A percentile compares a stretch with the other conserved stretches of the same genome.
phyloP scores from a whole-genome alignment of 805 yeast genomes.

The Barnettozyma populi region DNA sequence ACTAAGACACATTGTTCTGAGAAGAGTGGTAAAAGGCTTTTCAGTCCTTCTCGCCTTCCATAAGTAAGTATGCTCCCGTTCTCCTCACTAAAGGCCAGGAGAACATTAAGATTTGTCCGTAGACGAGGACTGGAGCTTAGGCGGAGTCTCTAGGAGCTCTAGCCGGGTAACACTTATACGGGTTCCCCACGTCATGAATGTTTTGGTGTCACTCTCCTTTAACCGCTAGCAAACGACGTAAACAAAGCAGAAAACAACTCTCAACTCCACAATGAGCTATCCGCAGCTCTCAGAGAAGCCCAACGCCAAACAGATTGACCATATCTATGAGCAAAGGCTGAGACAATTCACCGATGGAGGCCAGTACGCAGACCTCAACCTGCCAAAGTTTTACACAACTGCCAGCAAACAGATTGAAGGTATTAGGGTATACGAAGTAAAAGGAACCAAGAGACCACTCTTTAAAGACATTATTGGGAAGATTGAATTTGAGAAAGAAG shows the following conservation, averaged over 20 bases:
- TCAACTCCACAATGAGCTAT: conserved; percentile 20
- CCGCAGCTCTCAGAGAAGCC: conserved; percentile 47
- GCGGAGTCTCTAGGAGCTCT: too few species aligned
- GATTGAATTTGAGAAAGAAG: conserved; percentile 40
- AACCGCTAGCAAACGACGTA: not conserved
- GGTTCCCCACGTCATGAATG: not conserved
- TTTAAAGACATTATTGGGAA: conserved; percentile 31
- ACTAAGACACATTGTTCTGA: too few species aligned
- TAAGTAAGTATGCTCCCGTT: too few species aligned
- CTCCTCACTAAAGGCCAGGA: too few species aligned
- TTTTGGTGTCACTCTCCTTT: not conserved
- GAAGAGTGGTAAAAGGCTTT: too few species aligned
- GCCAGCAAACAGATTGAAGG: conserved; percentile 37
- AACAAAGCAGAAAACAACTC: not conserved
- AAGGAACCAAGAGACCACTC: conserved; percentile 46
- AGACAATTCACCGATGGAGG: conserved; percentile 86
- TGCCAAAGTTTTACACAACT: conserved; percentile 75
- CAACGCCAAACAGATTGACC: conserved; percentile 69
- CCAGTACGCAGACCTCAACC: conserved; percentile 60
- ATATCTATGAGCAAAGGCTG: conserved; percentile 64
- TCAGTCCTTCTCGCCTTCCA: too few species aligned
- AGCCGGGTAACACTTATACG: not conserved
- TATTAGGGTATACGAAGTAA: conserved; percentile 60
- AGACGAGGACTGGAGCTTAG: too few species aligned
- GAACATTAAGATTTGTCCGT: too few species aligned